These are phyloP conservation scores for Fomitiporia mediterranea DNA, from an alignment of 1,284 basidiomycete genomes.

Conservation along the genomic window DNA sequence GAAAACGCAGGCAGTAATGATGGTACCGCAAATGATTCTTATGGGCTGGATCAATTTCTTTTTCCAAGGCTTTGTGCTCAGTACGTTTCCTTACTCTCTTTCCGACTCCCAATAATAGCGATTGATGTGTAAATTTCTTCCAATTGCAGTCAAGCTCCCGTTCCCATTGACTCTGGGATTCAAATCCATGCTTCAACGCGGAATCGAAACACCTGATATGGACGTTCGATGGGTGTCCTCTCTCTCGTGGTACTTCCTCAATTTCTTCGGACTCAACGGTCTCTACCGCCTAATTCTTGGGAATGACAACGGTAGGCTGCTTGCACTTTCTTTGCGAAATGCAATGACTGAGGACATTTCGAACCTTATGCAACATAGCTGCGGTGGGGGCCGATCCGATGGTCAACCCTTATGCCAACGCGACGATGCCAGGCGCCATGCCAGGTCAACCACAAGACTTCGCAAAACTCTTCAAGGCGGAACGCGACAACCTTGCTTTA, in stretches of 20 bases:
- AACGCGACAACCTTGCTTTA: slow-evolving; percentile 91
- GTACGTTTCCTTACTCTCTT: slow-evolving; percentile 48
- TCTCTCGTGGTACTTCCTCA: slow-evolving; percentile 98
- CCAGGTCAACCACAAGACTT: slow-evolving; percentile 75
- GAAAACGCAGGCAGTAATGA: slow-evolving; percentile 99
- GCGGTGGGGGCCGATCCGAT: slow-evolving; percentile 74
- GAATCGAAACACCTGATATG: slow-evolving; percentile 94
- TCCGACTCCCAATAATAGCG: background rate
- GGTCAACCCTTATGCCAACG: slow-evolving; percentile 66
- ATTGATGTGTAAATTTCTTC: background rate
- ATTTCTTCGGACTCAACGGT: slow-evolving; percentile 96
- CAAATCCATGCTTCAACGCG: slow-evolving; percentile 98
- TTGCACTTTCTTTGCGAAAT: background rate
- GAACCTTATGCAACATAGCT: slow-evolving; percentile 49
- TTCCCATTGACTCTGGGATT: slow-evolving; percentile 97
- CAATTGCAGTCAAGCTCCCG: slow-evolving; percentile 81
- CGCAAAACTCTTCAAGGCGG: slow-evolving; percentile 86
- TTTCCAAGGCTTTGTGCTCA: slow-evolving; percentile 97
- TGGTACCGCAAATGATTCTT: slow-evolving; percentile 96
- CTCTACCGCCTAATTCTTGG: slow-evolving; percentile 93
- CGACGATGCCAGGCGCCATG: slow-evolving; percentile 39
- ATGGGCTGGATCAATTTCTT: slow-evolving; percentile 99
- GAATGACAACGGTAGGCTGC: slow-evolving; percentile 74
- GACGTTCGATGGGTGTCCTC: slow-evolving; percentile 99
- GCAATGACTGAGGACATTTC: background rate